Conservation (phyloP, 2,329 filamentous ascomycete species). For the Dactylellina cionopaga region DNA sequence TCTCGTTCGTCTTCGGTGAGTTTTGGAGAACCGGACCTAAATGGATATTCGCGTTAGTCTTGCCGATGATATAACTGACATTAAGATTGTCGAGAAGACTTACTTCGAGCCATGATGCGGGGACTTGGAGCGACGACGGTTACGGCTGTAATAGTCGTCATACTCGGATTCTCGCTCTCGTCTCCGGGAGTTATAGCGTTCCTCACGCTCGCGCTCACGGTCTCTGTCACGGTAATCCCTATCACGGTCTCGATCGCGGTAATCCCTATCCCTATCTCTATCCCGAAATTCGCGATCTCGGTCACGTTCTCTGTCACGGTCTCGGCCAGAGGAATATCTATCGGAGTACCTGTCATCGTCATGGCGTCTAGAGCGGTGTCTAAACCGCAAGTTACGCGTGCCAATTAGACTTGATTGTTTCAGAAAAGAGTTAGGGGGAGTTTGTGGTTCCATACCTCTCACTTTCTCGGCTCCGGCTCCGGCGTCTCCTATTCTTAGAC, state of each 20-base stretch:
- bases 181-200: conserved; percentile 82
- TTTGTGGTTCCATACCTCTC: conserved; percentile 44
- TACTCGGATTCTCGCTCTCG: conserved; percentile 69
- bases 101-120: conserved; percentile 54
- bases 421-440: background rate
- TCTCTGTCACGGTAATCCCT: conserved; percentile 71
- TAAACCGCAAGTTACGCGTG: conserved; percentile 8
- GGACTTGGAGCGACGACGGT: conserved; percentile 65
- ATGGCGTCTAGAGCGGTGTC: conserved; percentile 50
- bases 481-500: conserved; percentile 45
- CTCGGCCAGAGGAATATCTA: conserved; percentile 69
- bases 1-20: conserved; percentile 95
- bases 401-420: background rate
- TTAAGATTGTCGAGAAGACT: conserved; percentile 53
- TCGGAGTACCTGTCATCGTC: conserved; percentile 64
- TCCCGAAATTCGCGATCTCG: conserved; percentile 69
- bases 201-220: conserved; percentile 72
- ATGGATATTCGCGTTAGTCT: background rate
- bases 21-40: conserved; percentile 72
- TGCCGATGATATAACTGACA: conserved; percentile 48
- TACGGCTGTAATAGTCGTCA: conserved; percentile 62
- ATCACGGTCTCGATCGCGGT: conserved; percentile 66
- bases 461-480: conserved; percentile 47
- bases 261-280: conserved; percentile 65
- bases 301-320: conserved; percentile 64